These are phyloP conservation scores for Cyclospora cayetanensis DNA, from an alignment of 169 alveolate species.

Conservation along the genomic window DNA sequence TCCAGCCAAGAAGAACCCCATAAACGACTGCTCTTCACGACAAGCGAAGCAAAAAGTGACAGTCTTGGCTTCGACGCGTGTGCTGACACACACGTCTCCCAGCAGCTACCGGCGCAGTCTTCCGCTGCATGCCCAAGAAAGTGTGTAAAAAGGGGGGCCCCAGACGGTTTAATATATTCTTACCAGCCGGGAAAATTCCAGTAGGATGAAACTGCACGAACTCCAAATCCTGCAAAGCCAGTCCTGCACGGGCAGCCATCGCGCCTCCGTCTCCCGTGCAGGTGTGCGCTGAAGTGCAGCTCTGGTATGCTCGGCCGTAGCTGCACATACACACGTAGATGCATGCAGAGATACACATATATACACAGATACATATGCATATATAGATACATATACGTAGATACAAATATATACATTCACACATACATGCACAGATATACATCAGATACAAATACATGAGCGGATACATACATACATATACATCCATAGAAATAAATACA, in stretches of 20 bases:
- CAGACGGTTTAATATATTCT: too few relatives aligned
- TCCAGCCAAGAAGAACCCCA: too few relatives aligned
- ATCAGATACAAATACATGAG: too few relatives aligned
- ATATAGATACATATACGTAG: neutral
- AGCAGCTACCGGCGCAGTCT: neutral
- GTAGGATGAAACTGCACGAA: conserved; percentile 99
- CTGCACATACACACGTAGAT: neutral
- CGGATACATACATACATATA: neutral
- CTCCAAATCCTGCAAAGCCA: conserved; percentile 97
- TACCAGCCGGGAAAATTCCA: conserved; percentile 97
- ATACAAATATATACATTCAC: too few relatives aligned
- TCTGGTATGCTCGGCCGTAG: conserved; percentile 95
- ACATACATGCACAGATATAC: neutral
- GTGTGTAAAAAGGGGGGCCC: neutral
- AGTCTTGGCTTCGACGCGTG: neutral
- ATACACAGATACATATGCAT: neutral
- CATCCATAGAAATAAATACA: too few relatives aligned
- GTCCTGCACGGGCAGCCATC: conserved; percentile 92
- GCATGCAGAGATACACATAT: neutral
- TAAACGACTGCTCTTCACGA: neutral
- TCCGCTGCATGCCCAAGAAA: neutral
- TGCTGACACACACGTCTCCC: neutral
- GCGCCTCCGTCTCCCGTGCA: conserved; percentile 99
- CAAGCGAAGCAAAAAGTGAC: neutral
- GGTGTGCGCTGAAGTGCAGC: conserved; percentile 99